A percentile compares a stretch with the other conserved stretches of the same genome.
phyloP scores from a whole-genome alignment of 768 basidiomycete species.

The Boletus bicolor region DNA sequence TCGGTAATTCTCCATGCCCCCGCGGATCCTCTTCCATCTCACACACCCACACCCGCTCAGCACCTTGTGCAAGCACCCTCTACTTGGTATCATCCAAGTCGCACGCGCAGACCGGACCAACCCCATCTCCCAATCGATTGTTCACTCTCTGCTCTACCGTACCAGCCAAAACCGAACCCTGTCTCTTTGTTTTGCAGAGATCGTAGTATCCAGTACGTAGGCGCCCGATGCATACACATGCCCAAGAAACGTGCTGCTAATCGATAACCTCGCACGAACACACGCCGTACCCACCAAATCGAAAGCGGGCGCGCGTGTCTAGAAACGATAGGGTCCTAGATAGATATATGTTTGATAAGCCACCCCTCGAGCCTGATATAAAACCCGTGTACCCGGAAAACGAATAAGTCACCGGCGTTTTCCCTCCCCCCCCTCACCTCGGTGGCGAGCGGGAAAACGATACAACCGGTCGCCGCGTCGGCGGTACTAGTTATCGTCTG shows the following conservation, averaged over 20 bases:
- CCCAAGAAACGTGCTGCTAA: not conserved
- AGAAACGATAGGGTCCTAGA: not conserved
- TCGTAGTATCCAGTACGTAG: not conserved
- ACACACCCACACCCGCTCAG: too few species aligned
- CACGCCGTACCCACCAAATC: not conserved
- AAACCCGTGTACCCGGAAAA: not conserved
- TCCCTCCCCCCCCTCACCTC: not conserved
- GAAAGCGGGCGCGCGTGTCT: too few species aligned
- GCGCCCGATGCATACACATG: not conserved
- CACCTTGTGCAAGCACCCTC: not conserved
- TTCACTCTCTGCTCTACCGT: not conserved
- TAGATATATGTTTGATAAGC: constrained; percentile 4
- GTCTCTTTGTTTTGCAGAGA: not conserved
- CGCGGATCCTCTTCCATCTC: not conserved
- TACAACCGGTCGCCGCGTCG: not conserved
- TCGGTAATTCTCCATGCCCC: constrained; percentile 2
- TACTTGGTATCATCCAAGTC: not conserved
- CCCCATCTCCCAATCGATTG: too few species aligned
- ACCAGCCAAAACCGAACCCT: not conserved
- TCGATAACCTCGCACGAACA: not conserved
- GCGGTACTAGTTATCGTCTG: not conserved
- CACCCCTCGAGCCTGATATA: not conserved
- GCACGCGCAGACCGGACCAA: not conserved
- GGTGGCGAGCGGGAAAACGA: constrained; percentile 2
- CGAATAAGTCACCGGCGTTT: not conserved